Percentiles rank a stretch among this genome's conserved stretches.
Evolutionary conservation across 2,329 filamentous ascomycete species (phyloP).

Genomic region (Diaporthe longicolla): DNA sequence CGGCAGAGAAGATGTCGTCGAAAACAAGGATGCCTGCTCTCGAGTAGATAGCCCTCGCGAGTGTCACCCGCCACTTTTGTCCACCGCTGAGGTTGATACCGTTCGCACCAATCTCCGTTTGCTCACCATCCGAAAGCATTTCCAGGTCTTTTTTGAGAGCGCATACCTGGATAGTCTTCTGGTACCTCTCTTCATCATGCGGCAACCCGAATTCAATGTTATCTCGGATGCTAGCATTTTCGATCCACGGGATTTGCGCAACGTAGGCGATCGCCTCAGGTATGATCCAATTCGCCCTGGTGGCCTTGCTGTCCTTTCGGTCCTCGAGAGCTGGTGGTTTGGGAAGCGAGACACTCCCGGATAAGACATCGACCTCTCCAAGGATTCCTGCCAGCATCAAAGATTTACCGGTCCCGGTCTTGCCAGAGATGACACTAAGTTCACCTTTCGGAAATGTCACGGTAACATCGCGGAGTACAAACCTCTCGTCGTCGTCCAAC

Average conservation of each 20-base stretch:
- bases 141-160: constrained; percentile 82
- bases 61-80: constrained; percentile 85
- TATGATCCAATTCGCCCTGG: constrained; percentile 76
- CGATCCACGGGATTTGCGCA: constrained; percentile 87
- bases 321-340: constrained; percentile 64
- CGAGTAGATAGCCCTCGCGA: constrained; percentile 85
- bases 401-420: constrained; percentile 84
- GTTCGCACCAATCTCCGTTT: constrained; percentile 86
- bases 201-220: constrained; percentile 86
- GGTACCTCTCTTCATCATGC: constrained; percentile 77
- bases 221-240: constrained; percentile 83
- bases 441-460: constrained; percentile 77
- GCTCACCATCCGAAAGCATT: constrained; percentile 82
- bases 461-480: constrained; percentile 75
- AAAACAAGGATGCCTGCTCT: constrained; percentile 81
- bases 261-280: constrained; percentile 80
- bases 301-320: constrained; percentile 74
- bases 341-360: constrained; percentile 72
- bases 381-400: constrained; percentile 80
- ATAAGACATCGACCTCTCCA: constrained; percentile 79
- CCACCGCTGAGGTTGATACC: constrained; percentile 88
- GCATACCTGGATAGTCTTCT: constrained; percentile 78
- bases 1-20: constrained; percentile 87
- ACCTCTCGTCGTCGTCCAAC: constrained; percentile 70
- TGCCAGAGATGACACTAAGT: constrained; percentile 81